A percentile compares a stretch with the other conserved stretches of the same genome.
phyloP scores from a whole-genome alignment of 176 grass and related monocot genomes.

The Miscanthus lutarioriparius region DNA sequence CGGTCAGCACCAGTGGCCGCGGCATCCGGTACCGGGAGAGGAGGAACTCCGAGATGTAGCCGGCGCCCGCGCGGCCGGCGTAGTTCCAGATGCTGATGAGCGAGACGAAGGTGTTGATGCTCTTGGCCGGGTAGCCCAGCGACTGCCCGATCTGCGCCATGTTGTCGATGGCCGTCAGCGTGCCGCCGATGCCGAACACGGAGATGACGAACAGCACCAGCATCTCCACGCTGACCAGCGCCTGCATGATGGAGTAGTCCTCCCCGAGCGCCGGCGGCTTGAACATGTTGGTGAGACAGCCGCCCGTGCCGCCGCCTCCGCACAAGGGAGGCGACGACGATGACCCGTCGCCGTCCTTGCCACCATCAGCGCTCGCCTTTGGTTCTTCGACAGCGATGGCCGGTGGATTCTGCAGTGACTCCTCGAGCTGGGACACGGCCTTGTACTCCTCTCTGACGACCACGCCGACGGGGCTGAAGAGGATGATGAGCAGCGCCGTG shows the following conservation, averaged over 20 bases:
- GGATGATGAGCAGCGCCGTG: conserved; percentile 36
- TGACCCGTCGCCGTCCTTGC: background rate
- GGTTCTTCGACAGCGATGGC: conserved; percentile 40
- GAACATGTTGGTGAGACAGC: conserved; percentile 46
- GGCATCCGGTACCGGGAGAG: conserved; percentile 64
- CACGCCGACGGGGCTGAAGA: conserved; percentile 39
- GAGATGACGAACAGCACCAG: conserved; percentile 49
- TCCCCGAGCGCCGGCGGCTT: conserved; percentile 43
- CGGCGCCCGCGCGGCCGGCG: conserved; percentile 73
- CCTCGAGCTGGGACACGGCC: conserved; percentile 10
- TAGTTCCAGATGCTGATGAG: conserved; percentile 98
- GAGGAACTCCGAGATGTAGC: conserved; percentile 73
- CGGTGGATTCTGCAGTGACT: conserved; percentile 6
- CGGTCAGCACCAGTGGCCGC: conserved; percentile 57
- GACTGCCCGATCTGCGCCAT: conserved; percentile 94
- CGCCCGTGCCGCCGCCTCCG: background rate
- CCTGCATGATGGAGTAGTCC: conserved; percentile 62
- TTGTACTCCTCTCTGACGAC: conserved; percentile 49
- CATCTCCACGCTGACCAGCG: conserved; percentile 63
- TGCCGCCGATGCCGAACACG: conserved; percentile 83
- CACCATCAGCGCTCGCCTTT: too few species aligned
- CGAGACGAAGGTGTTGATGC: conserved; percentile 84
- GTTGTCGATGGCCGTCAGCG: conserved; percentile 91
- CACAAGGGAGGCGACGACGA: background rate
- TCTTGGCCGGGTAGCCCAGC: conserved; percentile 64